These are phyloP conservation scores for Termitomyces sp. DNA, from an alignment of 768 basidiomycete genomes.

Conservation along the genomic window DNA sequence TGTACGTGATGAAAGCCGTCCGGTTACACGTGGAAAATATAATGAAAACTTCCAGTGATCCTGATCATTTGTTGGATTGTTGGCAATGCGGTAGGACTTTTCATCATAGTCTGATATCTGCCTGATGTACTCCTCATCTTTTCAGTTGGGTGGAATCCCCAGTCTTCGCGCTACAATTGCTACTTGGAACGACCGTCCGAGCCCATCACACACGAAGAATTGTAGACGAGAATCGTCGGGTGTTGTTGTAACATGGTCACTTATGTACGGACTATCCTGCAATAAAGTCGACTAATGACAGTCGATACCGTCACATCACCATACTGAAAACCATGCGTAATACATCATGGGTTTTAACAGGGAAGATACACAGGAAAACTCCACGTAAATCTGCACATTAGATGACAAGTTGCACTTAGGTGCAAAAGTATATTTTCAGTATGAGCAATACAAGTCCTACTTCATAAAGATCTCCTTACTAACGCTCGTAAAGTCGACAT, in stretches of 20 bases:
- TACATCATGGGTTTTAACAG: too few relatives aligned
- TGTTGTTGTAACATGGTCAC: background rate
- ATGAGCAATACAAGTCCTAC: background rate
- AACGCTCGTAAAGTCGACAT: background rate
- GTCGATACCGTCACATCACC: background rate
- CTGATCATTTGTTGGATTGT: conserved; percentile 39
- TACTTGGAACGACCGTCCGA: conserved; percentile 18
- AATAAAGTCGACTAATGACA: background rate
- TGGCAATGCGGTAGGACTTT: conserved; percentile 40
- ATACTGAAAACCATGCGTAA: background rate
- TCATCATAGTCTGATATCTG: background rate
- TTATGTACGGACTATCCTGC: background rate
- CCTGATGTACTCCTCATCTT: background rate
- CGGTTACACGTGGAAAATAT: background rate
- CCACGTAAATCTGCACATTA: background rate
- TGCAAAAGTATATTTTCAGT: too few relatives aligned
- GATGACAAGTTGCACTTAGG: background rate
- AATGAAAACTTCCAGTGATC: conserved; percentile 29
- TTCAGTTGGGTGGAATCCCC: conserved; percentile 30
- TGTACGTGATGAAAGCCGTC: conserved; percentile 25
- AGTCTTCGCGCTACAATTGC: conserved; percentile 25
- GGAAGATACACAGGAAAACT: background rate
- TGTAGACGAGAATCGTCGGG: background rate
- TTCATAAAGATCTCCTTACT: background rate
- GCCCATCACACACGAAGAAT: background rate